A percentile compares a stretch with the other conserved stretches of the same genome.
These are phyloP conservation scores for Thermothielavioides terrestris DNA, from an alignment of 495 filamentous ascomycete species.

Conservation along the genomic window DNA sequence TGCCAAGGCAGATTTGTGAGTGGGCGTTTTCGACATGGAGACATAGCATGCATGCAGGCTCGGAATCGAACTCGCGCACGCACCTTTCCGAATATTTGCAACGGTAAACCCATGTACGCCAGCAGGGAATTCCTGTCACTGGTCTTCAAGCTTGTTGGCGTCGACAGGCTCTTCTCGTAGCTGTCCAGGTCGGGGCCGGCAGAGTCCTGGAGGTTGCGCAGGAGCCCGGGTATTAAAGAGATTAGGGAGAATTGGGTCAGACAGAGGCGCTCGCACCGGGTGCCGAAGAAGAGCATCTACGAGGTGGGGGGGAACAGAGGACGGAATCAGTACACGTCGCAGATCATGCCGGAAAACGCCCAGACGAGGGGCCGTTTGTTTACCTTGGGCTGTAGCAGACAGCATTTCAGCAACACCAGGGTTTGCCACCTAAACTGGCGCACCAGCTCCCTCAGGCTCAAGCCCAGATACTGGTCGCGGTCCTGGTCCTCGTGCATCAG, in stretches of 20 bases:
- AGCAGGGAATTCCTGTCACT: conserved; percentile 87
- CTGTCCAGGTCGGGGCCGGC: conserved; percentile 82
- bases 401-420: conserved; percentile 85
- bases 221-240: conserved; percentile 84
- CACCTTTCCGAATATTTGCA: conserved; percentile 94
- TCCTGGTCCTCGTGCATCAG: conserved; percentile 60
- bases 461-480: conserved; percentile 80
- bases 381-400: conserved; percentile 91
- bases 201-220: conserved; percentile 79
- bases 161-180: conserved; percentile 65
- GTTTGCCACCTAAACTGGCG: conserved; percentile 92
- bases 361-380: not conserved
- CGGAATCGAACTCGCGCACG: not conserved
- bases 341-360: not conserved
- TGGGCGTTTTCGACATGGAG: no score
- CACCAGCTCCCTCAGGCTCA: conserved; percentile 85
- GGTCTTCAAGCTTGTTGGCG: conserved; percentile 78
- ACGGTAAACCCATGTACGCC: conserved; percentile 84
- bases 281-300: conserved; percentile 98
- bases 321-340: not conserved
- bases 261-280: conserved; percentile 86
- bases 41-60: no score
- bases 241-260: conserved; percentile 97
- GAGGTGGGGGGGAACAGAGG: not conserved
- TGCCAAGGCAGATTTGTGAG: conserved; percentile 22